Base-by-base conservation (phyloP, 345 rosid species). In the Camelina sativa region DNA sequence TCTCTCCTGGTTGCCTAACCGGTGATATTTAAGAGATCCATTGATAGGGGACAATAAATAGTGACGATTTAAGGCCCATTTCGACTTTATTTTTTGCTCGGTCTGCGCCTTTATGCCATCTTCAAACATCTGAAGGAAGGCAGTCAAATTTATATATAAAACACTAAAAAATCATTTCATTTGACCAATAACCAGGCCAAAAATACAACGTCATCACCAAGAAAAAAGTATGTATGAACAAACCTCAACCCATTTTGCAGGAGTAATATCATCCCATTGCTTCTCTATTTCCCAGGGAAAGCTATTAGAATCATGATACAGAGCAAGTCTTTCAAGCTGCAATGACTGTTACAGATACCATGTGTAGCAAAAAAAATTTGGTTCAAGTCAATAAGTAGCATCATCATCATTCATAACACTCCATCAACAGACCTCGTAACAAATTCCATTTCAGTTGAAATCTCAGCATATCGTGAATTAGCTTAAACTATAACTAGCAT, bases 1-100 rank as follows among this genome's bases (percentile, higher is more conserved):
- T 82, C 98, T 86, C 83, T 92, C 99, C 84, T 89, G 92, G 64
- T 92, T 90, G 80, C 99, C 99, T 73, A 92, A 88, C 48, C 99
- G 96, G 54, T 95, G 98, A 87, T 95, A 95, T 71, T 89, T 88
- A 65, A 95, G 97, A 47, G 79, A 84, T 78, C 93, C 99, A 83
- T 92, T 89, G 71, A 95, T 92, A 37, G 99, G 99, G 62, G 97
- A 92, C 35, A 95, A 85, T 63, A 95, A 62, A 80, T 89, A 95
- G 72, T 52, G 89, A 50, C 90, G 96, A 84, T 85, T 80, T 76
- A 77, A 44, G 77, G 99, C 90, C 97, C 94, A 86, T 71, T 83
- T 87, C 62, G 98, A 86, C 62, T 72, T 79, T 70, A 62, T 70
- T 79, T 60, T 82, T 76, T 57, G 30, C 60, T 79, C 81, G 63